Evolutionary conservation across 2,329 filamentous ascomycete genomes (phyloP), one percentile per base, ranked within the genome.

Genomic region (Pseudopyricularia cyperi): DNA sequence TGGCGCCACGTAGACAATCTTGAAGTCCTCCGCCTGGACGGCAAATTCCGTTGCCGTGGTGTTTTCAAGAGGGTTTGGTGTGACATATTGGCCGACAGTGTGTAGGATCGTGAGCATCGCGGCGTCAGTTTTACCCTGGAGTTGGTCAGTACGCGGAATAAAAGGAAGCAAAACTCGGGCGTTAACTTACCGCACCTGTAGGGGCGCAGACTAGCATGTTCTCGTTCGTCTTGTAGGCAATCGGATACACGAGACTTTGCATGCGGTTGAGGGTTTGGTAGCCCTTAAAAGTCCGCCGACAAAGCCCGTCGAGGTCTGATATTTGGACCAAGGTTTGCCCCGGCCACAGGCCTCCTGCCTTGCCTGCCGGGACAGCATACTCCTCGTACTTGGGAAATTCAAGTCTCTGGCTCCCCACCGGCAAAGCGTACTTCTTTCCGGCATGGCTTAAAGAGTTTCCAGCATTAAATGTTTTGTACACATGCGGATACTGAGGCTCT

Each of bases 191-290:
- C 55, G 90, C 90, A 80, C 93, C 93, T 52, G 93, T 98, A 4
- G 93, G 93, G 22, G 93, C 93, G 67, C 93, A 98, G 54, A 98
- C 94, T 50, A 98, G 79, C 91, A 98, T 96, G 59, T 98, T 98
- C 68, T 98, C 93, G 62, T 83, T 95, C 2, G 89, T 96, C 65
- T 85, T 88, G 69, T 98, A 97, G 0, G 90, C 93, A 5, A 98
- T 88, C 1, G 89, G 89, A 61, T 95, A 95, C 0, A 97, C 87
- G 48, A 98, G 74, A 65, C 90, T 97, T 70, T 98, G 93, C 94
- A 98, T 98, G 28, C 94, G 85, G 63, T 98, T 98, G 54, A 98
- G 76, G 3, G 86, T 71, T 68, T 90, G 91, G 73, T 98, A 98
- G 0, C 90, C 90, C 62, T 85, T 87, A 71, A 98, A 98, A 0